These are phyloP conservation scores for Triticum turgidum DNA, from an alignment of 176 grass and related monocot genomes.

Conservation along the genomic window DNA sequence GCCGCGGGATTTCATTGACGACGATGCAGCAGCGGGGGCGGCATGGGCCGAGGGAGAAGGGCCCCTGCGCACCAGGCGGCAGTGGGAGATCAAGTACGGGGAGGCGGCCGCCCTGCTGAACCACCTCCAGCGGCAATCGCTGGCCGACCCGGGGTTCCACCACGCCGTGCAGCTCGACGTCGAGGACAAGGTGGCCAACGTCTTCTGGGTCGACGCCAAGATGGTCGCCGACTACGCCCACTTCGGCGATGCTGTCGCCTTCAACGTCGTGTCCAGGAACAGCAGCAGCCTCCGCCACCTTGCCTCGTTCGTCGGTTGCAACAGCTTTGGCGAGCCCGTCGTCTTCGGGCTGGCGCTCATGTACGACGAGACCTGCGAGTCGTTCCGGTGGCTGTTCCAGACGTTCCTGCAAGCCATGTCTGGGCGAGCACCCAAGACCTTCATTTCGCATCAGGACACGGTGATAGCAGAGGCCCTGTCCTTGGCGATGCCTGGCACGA, in stretches of 20 bases:
- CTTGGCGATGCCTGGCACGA: conserved; percentile 41
- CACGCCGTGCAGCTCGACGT: conserved; percentile 59
- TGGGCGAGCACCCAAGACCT: conserved; percentile 42
- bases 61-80: conserved; percentile 42
- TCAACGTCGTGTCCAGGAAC: conserved; percentile 42
- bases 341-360: conserved; percentile 58
- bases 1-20: not conserved
- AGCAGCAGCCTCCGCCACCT: conserved; percentile 40
- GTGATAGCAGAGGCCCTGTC: conserved; percentile 46
- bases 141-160: conserved; percentile 46
- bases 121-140: conserved; percentile 38
- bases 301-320: conserved; percentile 62
- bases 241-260: conserved; percentile 62
- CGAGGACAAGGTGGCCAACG: conserved; percentile 58
- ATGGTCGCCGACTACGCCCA: conserved; percentile 51
- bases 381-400: conserved; percentile 69
- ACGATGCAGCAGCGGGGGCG: not conserved
- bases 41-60: not conserved
- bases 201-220: conserved; percentile 69
- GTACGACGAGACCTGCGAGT: conserved; percentile 52
- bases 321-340: conserved; percentile 52
- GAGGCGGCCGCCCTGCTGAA: conserved; percentile 51
- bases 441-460: conserved; percentile 49
- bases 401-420: conserved; percentile 62
- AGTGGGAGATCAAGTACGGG: conserved; percentile 43